These are phyloP conservation scores for Leccinum imitatum DNA, from an alignment of 768 basidiomycete genomes.

Conservation along the genomic window DNA sequence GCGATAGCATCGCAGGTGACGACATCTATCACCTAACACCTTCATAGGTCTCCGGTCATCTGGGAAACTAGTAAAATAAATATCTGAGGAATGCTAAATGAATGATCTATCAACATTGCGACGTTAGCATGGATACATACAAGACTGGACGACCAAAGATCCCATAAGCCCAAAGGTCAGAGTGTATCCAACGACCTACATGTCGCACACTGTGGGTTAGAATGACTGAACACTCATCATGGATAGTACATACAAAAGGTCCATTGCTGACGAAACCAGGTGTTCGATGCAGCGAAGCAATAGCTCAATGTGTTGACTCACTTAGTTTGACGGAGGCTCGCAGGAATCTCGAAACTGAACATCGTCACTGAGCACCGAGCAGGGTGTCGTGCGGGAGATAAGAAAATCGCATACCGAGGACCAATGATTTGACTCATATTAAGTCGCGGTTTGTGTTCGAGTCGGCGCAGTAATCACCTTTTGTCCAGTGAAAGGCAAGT, in stretches of 20 bases:
- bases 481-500: too few relatives aligned
- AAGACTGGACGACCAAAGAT: background rate
- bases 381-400: too few relatives aligned
- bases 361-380: too few relatives aligned
- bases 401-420: too few relatives aligned
- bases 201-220: background rate
- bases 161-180: conserved; percentile 17
- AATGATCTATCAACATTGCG: background rate
- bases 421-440: too few relatives aligned
- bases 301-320: background rate
- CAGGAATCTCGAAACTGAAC: too few relatives aligned
- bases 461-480: too few relatives aligned
- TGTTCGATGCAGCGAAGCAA: background rate
- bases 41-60: background rate
- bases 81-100: background rate
- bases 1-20: background rate
- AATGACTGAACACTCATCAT: background rate
- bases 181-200: conserved; percentile 18
- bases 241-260: background rate
- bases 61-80: background rate
- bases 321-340: background rate
- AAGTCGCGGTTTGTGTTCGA: too few relatives aligned
- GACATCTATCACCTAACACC: background rate
- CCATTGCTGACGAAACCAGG: background rate
- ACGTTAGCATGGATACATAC: too few relatives aligned